Evolutionary conservation across 2,329 filamentous ascomycete species (phyloP), one percentile per base, ranked within the genome.

Genomic region (Fusarium palustre): DNA sequence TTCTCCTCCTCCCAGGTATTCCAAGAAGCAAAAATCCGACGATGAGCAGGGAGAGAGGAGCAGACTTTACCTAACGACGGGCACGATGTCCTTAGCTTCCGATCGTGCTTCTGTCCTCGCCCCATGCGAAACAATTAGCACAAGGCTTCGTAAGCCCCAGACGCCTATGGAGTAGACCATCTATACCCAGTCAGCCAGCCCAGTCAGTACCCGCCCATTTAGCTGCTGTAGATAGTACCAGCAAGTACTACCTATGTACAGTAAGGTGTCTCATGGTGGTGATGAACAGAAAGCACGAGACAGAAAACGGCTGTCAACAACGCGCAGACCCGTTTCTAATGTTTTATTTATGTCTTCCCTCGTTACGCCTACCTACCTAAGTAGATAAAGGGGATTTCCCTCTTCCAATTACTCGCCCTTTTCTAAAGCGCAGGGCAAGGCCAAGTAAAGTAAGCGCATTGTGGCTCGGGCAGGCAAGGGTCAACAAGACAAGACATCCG

Each of bases 401-500:
- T 28, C 12, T 50, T 15, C 24, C 16, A 18, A 31, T 18, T 16
- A 16, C 43, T 59, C 45, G 43, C 54, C 50, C 59, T 50, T 68
- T 62, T 52, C 36, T 13, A 13, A 34, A 41, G 48, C 16, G 33
- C 24, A 39, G 34, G 48, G 18, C 48, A 50, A 38, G 10, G 34
- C 47, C 33, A 28, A 50, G 22, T 33, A 36, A 50, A 45, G 25
- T 45, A 30, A 30, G 28, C 11, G 10, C 28, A 30, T 30, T 30
- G 28, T 10, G 11, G 28, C 10, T 11, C 28, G 11, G 39, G 45
- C 61, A 30, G 39, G 45, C 61, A 65, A 68, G 69, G 69, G 56
- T 59, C 66, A 39, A 61, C 66, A 57, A 60, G 55, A 55, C 58
- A 59, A 64, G 55, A 55, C 58, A 59, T 55, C 62, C 62, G 57